Evolutionary conservation across 768 basidiomycete species (phyloP), one percentile per base, ranked within the genome.

Genomic region (Serendipita sp.): DNA sequence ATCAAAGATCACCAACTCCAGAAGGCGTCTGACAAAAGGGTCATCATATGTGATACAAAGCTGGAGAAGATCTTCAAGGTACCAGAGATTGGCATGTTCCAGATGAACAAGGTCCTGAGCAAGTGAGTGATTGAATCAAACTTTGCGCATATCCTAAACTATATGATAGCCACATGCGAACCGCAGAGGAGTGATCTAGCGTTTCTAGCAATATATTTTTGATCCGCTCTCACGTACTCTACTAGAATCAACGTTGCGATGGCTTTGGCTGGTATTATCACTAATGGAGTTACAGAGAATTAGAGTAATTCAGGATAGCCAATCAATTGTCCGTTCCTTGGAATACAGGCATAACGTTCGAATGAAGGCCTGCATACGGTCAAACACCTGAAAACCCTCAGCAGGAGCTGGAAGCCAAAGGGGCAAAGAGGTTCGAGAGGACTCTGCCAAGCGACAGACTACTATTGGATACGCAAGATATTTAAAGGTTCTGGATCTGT

Each of bases 91-190:
- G 84, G 90, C 74, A 94, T 94, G 91, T 94, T 95, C 76, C 83
- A 79, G 68, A 95, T 95, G 92, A 95, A 94, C 79, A 91, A 94
- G 74, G 80, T 86, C 31, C 76, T 95, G 64, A 87, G 87, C 71
- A 77, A 85, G 87, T 91, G 64, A 65, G 81, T 67, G 11, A 18
- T 65, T 18, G 29, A 13, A 13, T 15, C 52, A 18, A 23, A 23
- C 23, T 23, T 45, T 45, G 13, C 11, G 13, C 44, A 45, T 2
- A 2, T 45, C 18, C 13, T 45, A 45, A 13, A 27, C 8, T 34
- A 53, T 13, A n/a, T 53, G 29, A 27, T 53, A 53, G 52, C 52
- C 52, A 53, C 31, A 11, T 53, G 52, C 52, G 52, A 13, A 27
- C 13, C 31, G 52, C 27, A 53, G 52, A 53, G 10, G 52, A 53